Evolutionary conservation across 2,329 filamentous ascomycete species (phyloP).

Genomic region (Botrytis aclada): DNA sequence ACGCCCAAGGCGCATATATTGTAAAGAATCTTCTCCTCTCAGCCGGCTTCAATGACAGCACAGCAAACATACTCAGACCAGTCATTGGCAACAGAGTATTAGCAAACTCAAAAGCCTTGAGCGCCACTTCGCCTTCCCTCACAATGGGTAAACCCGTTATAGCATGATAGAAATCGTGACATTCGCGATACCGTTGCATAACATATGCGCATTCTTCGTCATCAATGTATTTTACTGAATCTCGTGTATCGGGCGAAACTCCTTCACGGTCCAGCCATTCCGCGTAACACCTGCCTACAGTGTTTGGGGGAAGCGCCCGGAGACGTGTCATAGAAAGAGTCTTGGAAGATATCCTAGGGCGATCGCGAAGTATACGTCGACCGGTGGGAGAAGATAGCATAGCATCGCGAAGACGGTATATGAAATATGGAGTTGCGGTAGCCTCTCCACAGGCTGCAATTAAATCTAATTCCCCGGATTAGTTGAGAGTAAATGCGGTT

Average conservation of each 20-base stretch:
- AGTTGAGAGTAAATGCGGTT: conserved; percentile 3
- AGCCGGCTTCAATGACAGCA: conserved; percentile 58
- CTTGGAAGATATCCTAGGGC: conserved; percentile 79
- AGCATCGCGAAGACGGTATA: conserved; percentile 82
- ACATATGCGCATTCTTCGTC: conserved; percentile 96
- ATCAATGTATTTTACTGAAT: conserved; percentile 83
- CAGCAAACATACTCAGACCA: conserved; percentile 75
- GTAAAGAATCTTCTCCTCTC: conserved; percentile 66
- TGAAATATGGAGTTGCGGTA: conserved; percentile 92
- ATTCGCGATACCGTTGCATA: conserved; percentile 96
- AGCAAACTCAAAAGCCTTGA: conserved; percentile 96
- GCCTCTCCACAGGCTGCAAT: conserved; percentile 93
- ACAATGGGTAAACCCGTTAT: conserved; percentile 86
- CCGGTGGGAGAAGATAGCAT: conserved; percentile 86
- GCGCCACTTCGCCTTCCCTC: conserved; percentile 93
- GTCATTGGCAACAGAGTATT: conserved; percentile 97
- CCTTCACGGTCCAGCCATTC: conserved; percentile 92
- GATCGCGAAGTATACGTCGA: conserved; percentile 84
- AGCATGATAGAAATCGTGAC: conserved; percentile 97
- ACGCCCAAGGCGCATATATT: conserved; percentile 85
- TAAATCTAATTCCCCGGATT: conserved; percentile 59
- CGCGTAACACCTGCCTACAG: conserved; percentile 78
- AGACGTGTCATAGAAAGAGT: conserved; percentile 64
- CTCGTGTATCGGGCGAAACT: conserved; percentile 86
- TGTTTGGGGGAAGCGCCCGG: conserved; percentile 67